These are phyloP conservation scores for Fusarium pininemorale DNA, from an alignment of 2,329 filamentous ascomycete genomes.

Conservation along the genomic window DNA sequence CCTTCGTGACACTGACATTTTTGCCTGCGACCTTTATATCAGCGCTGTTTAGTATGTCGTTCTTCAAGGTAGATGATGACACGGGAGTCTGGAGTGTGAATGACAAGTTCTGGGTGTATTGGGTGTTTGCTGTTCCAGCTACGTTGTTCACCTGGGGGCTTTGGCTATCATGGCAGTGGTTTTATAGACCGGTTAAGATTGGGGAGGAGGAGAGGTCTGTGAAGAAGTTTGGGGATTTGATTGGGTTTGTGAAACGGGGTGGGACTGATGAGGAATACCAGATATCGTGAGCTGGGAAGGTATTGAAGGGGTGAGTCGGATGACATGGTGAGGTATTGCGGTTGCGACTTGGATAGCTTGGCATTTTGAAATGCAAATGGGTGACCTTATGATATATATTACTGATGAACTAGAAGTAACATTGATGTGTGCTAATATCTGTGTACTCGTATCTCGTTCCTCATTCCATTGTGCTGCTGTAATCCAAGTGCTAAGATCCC, in stretches of 20 bases:
- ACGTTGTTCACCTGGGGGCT: conserved; percentile 33
- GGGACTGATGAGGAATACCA: not conserved
- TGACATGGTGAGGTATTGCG: not conserved
- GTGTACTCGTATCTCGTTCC: not conserved
- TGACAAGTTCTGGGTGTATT: conserved; percentile 49
- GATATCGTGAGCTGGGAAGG: not conserved
- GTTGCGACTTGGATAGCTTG: not conserved
- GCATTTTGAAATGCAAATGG: not conserved
- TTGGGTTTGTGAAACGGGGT: not conserved
- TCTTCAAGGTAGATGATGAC: conserved; percentile 49
- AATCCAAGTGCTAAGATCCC: not conserved
- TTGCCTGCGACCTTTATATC: conserved; percentile 62
- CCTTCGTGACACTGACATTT: conserved; percentile 59
- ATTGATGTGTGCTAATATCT: not conserved
- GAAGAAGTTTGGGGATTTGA: not conserved
- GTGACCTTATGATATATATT: no score
- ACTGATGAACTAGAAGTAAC: no score
- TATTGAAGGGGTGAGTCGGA: no score
- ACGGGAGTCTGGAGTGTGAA: conserved; percentile 43
- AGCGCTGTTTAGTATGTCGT: conserved; percentile 57
- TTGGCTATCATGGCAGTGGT: conserved; percentile 35
- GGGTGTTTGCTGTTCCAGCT: conserved; percentile 45
- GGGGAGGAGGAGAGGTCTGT: conserved; percentile 9
- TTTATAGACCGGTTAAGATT: not conserved
- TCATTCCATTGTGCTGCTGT: not conserved